Conservation (phyloP, 2,329 filamentous ascomycete genomes). For the Fusarium subglutinans region DNA sequence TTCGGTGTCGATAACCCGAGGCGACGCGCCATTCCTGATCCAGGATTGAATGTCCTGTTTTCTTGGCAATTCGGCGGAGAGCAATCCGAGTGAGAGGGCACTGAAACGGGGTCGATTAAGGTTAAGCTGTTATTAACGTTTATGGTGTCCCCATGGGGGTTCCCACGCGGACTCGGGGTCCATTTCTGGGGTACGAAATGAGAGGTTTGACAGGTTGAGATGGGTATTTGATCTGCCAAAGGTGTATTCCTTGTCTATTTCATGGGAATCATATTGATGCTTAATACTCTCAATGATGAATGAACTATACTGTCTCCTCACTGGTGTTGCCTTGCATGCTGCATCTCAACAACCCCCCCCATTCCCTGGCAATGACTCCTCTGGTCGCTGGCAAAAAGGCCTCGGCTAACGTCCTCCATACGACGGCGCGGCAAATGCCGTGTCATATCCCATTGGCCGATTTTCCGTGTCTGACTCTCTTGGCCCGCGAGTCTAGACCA, state of each 20-base stretch:
- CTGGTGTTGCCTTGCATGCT: not conserved
- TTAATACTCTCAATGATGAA: accelerated
- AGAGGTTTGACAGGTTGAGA: not conserved
- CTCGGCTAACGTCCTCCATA: conserved; percentile 12
- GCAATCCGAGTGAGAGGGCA: not conserved
- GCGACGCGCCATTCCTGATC: not conserved
- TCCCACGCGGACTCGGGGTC: not conserved
- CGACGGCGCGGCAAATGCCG: not conserved
- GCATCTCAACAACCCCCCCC: not conserved
- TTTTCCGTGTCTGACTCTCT: not conserved
- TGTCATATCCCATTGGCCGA: conserved; percentile 1
- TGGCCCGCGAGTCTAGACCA: conserved; percentile 5
- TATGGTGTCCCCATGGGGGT: conserved; percentile 7
- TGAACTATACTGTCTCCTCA: not conserved
- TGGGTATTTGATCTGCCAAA: not conserved
- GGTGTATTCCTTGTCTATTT: not conserved
- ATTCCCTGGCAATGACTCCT: not conserved
- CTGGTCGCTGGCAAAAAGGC: not conserved
- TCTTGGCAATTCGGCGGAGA: not conserved
- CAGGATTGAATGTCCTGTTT: not conserved
- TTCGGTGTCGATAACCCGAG: conserved; percentile 16
- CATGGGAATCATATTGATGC: not conserved
- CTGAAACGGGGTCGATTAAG: not conserved
- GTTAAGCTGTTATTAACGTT: conserved; percentile 8
- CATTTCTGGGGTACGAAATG: conserved; percentile 18